Evolutionary conservation across 225 moss, liverwort and hornwort species (phyloP), one percentile per base, ranked within the genome.

Genomic region (Rhytidiadelphus loreus): DNA sequence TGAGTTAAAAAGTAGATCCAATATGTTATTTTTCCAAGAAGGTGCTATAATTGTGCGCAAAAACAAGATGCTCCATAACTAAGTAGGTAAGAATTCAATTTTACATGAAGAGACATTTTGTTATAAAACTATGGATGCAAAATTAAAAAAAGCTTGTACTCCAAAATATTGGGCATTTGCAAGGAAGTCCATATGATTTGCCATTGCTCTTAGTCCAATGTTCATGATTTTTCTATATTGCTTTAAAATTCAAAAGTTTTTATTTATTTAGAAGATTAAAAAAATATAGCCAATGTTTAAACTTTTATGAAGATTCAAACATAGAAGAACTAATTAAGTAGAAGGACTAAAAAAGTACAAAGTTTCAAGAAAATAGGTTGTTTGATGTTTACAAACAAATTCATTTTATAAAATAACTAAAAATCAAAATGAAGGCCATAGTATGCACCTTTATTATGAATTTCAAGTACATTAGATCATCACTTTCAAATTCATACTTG

Each of bases 31-130:
- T n/a, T 68, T 0, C 23, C 4, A 22, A 21, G 4, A 68, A n/a
- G n/a, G 23, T n/a, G 22, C 13, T 39, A 23, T 13, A 3, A 39
- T 68, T 68, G 0, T 1, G 0, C 0, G 0, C 1, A 39, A 0
- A n/a, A 23, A 39, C 0, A 39, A 39, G 23, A 39, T n/a, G 7
- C 13, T 68, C 13, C 0, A 12, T 68, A 68, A 15, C 5, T 41
- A 70, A 41, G 23, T 41, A 25, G 14, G 0, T 22, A 13, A 70
- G 0, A 24, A 14, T 41, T 7, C 15, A 70, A 26, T 43, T 43
- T 70, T 26, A 15, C 26, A 43, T 43, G 1, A 70, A 70, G 15
- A 41, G 5, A 5, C 8, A 70, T 41, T 41, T n/a, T 41, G 14
- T 41, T 3, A 8, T 41, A 15, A 70, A 15, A 41, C 8, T 25